These are phyloP conservation scores for Tulasnella sp. DNA, from an alignment of 768 basidiomycete species.

Conservation along the genomic window DNA sequence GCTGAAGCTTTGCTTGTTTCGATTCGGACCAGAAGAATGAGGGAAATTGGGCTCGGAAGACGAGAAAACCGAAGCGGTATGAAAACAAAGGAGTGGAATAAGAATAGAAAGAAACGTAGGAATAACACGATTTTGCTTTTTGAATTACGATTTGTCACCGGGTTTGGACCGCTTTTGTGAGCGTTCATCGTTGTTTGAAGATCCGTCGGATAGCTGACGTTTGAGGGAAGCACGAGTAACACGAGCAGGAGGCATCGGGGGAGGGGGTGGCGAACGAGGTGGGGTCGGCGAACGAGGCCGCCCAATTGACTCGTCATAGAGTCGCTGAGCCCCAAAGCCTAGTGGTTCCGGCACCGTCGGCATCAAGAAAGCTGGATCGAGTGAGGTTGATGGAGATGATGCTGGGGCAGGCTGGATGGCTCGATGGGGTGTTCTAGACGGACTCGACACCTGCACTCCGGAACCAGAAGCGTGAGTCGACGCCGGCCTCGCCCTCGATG, in stretches of 20 bases:
- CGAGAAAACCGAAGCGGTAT: background rate
- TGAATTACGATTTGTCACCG: background rate
- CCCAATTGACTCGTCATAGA: background rate
- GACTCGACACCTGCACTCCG: slow-evolving; percentile 1
- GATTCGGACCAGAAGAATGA: background rate
- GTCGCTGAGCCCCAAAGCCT: background rate
- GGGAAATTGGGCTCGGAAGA: background rate
- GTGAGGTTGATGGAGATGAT: background rate
- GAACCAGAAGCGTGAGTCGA: slow-evolving; percentile 7
- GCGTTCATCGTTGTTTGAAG: background rate
- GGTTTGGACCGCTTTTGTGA: slow-evolving; percentile 1
- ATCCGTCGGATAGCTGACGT: background rate
- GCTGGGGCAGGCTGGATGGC: slow-evolving; percentile 3
- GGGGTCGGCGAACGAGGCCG: slow-evolving; percentile 2
- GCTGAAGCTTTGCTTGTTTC: background rate
- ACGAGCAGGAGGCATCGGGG: background rate
- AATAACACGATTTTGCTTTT: background rate
- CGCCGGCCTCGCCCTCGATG: background rate
- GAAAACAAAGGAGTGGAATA: slow-evolving; percentile 7
- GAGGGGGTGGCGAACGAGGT: background rate
- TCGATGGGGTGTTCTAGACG: slow-evolving; percentile 1
- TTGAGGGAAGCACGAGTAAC: slow-evolving; percentile 5
- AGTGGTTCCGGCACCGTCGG: background rate
- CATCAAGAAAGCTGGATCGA: background rate
- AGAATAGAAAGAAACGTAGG: background rate